Evolutionary conservation across 225 moss, liverwort and hornwort genomes (phyloP).

Genomic region (Asterella californica): DNA sequence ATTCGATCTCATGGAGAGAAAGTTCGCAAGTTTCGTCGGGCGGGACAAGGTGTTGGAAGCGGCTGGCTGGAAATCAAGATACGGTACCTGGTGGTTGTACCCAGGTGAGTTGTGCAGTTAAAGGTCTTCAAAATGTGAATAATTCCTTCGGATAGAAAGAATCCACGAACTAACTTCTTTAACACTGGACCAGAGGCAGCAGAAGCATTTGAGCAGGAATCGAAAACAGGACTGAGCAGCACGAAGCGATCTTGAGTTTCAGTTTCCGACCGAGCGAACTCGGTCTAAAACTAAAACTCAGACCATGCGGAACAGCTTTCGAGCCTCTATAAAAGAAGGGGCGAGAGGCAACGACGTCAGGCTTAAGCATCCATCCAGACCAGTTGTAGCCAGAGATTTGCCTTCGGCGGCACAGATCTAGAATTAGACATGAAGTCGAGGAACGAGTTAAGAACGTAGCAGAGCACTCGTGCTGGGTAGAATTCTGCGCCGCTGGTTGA

Average conservation of each 20-base stretch:
- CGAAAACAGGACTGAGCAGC: background rate
- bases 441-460: background rate
- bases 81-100: background rate
- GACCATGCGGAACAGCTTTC: background rate
- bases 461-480: background rate
- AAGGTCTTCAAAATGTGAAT: background rate
- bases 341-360: background rate
- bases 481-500: background rate
- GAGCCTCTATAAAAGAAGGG: background rate
- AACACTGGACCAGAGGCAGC: background rate
- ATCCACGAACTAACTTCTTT: background rate
- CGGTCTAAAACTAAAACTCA: background rate
- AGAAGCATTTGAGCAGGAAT: background rate
- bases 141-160: background rate
- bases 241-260: background rate
- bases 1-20: background rate
- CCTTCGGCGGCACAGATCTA: conserved; percentile 4
- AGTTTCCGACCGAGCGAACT: background rate
- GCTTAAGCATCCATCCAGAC: background rate
- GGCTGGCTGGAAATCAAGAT: background rate
- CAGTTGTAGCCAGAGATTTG: background rate
- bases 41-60: background rate
- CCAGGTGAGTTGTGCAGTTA: background rate
- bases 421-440: background rate
- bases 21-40: background rate